Conservation (phyloP, 2,329 filamentous ascomycete species). For the Neonectria magnoliae region DNA sequence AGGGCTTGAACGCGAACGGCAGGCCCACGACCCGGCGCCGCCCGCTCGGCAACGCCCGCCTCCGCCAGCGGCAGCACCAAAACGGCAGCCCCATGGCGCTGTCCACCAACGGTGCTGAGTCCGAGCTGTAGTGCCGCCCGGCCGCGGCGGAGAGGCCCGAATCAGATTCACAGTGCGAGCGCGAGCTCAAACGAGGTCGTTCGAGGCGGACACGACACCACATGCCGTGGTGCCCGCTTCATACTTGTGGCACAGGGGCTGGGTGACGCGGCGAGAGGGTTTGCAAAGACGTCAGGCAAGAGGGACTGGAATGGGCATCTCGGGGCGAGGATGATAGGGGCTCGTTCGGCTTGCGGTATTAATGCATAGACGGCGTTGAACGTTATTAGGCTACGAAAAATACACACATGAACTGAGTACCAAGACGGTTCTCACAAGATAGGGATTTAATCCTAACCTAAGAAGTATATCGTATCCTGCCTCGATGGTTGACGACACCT, state of each 20-base stretch:
- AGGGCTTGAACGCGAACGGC: slow-evolving; percentile 56
- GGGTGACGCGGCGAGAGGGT: not conserved
- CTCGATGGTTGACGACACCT: not conserved
- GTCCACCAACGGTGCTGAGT: slow-evolving; percentile 66
- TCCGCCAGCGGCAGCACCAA: slow-evolving; percentile 57
- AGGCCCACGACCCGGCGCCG: slow-evolving; percentile 55
- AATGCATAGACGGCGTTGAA: slow-evolving; percentile 51
- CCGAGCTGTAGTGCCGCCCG: slow-evolving; percentile 58
- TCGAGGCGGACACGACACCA: slow-evolving; percentile 1
- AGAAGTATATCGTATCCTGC: not conserved
- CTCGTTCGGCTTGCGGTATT: slow-evolving; percentile 36
- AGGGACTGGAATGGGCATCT: slow-evolving; percentile 15
- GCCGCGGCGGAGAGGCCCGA: slow-evolving; percentile 10
- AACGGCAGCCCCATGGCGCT: slow-evolving; percentile 67
- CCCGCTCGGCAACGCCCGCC: slow-evolving; percentile 53
- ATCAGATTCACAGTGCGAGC: not conserved
- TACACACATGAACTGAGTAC: slow-evolving; percentile 34
- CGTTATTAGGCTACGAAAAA: slow-evolving; percentile 41
- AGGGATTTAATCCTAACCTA: not conserved
- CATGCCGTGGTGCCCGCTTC: slow-evolving; percentile 13
- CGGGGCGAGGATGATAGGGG: slow-evolving; percentile 21
- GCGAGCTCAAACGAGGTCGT: not conserved
- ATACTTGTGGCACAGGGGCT: not conserved
- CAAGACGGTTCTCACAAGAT: not conserved
- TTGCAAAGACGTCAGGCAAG: slow-evolving; percentile 3